Conservation (phyloP, 2,329 filamentous ascomycete species). For the Tolypocladium guangdongense region DNA sequence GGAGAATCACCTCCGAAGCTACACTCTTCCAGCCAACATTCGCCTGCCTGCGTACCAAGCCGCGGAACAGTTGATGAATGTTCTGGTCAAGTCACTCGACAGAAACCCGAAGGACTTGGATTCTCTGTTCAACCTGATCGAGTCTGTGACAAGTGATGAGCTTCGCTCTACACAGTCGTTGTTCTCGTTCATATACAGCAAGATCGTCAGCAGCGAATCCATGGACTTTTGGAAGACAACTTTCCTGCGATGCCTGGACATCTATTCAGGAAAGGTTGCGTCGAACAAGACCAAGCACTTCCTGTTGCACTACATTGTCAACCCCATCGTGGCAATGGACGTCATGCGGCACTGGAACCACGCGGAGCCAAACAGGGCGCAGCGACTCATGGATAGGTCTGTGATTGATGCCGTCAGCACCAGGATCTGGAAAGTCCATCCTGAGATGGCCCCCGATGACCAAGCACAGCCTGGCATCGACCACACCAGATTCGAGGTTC, state of each 20-base stretch:
- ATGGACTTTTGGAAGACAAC: constrained; percentile 78
- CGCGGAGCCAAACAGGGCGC: constrained; percentile 42
- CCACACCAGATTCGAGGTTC: constrained; percentile 88
- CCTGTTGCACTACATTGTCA: constrained; percentile 81
- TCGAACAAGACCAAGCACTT: constrained; percentile 91
- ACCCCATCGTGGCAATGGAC: constrained; percentile 94
- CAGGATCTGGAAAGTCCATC: constrained; percentile 86
- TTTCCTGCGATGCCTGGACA: constrained; percentile 75
- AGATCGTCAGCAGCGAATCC: constrained; percentile 74
- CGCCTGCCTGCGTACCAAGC: constrained; percentile 83
- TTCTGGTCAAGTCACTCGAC: constrained; percentile 72
- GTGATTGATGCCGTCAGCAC: constrained; percentile 86
- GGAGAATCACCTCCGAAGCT: constrained; percentile 59
- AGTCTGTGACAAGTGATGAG: constrained; percentile 72
- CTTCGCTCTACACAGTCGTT: constrained; percentile 67
- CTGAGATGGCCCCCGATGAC: constrained; percentile 74
- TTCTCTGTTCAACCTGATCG: constrained; percentile 73
- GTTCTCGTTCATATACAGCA: constrained; percentile 71
- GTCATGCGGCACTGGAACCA: constrained; percentile 72
- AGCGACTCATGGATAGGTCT: constrained; percentile 70
- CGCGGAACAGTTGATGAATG: constrained; percentile 74
- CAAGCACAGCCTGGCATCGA: constrained; percentile 78
- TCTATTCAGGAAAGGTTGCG: constrained; percentile 68
- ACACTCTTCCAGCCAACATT: constrained; percentile 59
- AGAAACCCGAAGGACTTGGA: constrained; percentile 68